phyloP scores from a whole-genome alignment of 208 protist genomes.

The Leishmania lainsoni region DNA sequence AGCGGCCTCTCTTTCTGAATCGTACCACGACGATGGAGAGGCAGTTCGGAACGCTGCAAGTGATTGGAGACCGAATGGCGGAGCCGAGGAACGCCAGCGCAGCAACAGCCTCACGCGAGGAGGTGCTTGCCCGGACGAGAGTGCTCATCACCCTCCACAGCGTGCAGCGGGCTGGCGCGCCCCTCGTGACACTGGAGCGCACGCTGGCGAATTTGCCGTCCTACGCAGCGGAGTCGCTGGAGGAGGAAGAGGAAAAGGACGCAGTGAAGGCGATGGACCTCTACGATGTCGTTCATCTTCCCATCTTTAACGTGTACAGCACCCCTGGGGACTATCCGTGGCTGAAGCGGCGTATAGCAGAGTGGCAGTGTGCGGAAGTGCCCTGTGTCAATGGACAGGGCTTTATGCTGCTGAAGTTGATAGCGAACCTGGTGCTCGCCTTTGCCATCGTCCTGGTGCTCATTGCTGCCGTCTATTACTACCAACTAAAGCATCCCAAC shows the following conservation, averaged over 20 bases:
- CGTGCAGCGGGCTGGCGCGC: background rate
- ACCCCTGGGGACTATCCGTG: slow-evolving; percentile 37
- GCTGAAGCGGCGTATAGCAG: slow-evolving; percentile 34
- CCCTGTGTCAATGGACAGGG: slow-evolving; percentile 34
- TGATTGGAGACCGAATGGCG: slow-evolving; percentile 14
- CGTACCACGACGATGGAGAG: slow-evolving; percentile 24
- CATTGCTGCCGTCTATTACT: slow-evolving; percentile 13
- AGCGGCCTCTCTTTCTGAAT: slow-evolving; percentile 32
- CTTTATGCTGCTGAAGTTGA: slow-evolving; percentile 35
- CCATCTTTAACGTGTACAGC: slow-evolving; percentile 41
- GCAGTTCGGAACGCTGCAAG: slow-evolving; percentile 46
- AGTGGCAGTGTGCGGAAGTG: slow-evolving; percentile 35
- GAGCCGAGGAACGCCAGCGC: background rate
- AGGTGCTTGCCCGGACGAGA: slow-evolving; percentile 19
- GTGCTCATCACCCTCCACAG: slow-evolving; percentile 24
- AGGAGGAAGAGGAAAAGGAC: slow-evolving; percentile 6
- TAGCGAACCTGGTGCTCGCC: slow-evolving; percentile 20
- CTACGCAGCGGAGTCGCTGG: slow-evolving; percentile 19
- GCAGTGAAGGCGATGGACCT: slow-evolving; percentile 17
- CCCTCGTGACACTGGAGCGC: slow-evolving; percentile 16
- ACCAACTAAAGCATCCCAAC: slow-evolving; percentile 16
- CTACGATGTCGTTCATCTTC: slow-evolving; percentile 17
- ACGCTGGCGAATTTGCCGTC: slow-evolving; percentile 27
- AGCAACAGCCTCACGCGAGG: background rate
- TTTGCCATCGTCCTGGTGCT: slow-evolving; percentile 14